Conservation (phyloP, 306 rosid genomes). For the Begonia masoniana region DNA sequence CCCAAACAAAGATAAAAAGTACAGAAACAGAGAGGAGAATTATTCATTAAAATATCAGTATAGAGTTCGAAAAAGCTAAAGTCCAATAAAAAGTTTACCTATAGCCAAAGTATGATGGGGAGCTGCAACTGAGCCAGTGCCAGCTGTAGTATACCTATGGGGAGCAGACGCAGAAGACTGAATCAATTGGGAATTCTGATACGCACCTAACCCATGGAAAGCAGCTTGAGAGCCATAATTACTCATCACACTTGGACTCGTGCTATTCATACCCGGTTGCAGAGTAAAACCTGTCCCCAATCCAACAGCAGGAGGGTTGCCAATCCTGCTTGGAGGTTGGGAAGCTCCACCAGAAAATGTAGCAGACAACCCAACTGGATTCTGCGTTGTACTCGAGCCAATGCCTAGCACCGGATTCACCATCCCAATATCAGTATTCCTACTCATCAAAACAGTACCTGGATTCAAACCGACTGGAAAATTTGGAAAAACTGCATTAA, state of each 20-base stretch:
- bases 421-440: background rate
- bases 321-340: background rate
- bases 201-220: background rate
- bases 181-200: background rate
- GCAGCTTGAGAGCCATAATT: constrained; percentile 1
- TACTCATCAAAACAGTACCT: background rate
- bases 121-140: background rate
- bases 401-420: background rate
- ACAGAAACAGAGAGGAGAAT: background rate
- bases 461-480: background rate
- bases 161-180: background rate
- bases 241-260: background rate
- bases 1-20: too few relatives aligned
- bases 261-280: too few relatives aligned
- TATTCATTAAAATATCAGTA: background rate
- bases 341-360: background rate
- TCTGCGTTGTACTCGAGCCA: background rate
- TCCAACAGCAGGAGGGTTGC: background rate
- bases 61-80: background rate
- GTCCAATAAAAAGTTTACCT: background rate
- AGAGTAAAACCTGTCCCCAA: too few relatives aligned
- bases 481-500: background rate
- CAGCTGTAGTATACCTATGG: background rate
- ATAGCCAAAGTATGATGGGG: background rate
- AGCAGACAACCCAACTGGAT: background rate